Evolutionary conservation across 768 basidiomycete genomes (phyloP), one percentile per base, ranked within the genome.

Genomic region (Dacryopinax spathularia): DNA sequence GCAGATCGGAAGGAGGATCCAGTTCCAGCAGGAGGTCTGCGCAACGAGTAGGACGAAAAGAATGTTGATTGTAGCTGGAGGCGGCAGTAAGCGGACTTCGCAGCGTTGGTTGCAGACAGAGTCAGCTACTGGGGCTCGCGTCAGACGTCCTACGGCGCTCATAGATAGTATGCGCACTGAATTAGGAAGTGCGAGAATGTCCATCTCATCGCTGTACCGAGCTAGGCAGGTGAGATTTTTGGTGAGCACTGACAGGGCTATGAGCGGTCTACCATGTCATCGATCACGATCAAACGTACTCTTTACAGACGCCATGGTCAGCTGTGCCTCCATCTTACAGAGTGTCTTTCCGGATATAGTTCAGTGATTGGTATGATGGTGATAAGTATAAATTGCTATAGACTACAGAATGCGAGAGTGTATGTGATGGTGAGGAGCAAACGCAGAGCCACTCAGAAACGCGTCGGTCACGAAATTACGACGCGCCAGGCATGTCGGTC

Each of bases 131-230:
- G 48, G 20, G 25, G 48, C 29, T 56, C 48, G 48, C 48, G 48
- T 56, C 48, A 56, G 48, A 56, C 48, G 48, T 56, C 29, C 48
- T 27, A 29, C 25, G 48, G n/a, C 25, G 48, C 22, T 15, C 15
- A 20, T 56, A 15, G 25, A 18, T 10, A 20, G 13, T 13, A 20
- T 31, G 48, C 48, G 48, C 48, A 56, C 48, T 56, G 48, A 73
- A 34, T 86, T 84, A 0, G 78, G 70, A 9, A 82, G 81, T 7
- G 86, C 88, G 64, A 84, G 80, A 39, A 92, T 79, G 35, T 81
- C 78, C 41, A 92, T 75, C 65, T 92, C 88, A 65, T 92, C 90
- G 60, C 90, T 88, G 71, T 89, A 91, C 75, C 81, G 84, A 35
- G 89, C 84, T 43, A 91, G 76, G 73, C 91, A 92, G 3, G 81